Evolutionary conservation across 2,329 filamentous ascomycete genomes (phyloP).

Genomic region (Dichotomopilus funicola): DNA sequence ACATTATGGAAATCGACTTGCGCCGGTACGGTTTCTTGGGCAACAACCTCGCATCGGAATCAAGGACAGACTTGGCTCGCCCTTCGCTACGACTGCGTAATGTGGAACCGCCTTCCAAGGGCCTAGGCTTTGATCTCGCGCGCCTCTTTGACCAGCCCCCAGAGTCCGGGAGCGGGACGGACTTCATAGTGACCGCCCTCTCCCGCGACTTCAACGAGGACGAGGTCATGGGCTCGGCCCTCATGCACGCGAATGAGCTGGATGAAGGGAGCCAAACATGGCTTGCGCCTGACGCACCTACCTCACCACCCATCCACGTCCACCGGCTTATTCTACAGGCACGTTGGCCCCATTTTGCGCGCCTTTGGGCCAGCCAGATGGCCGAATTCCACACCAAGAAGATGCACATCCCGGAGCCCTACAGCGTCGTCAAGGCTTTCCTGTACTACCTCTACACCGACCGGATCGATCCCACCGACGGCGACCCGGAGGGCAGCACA

Average conservation of each 20-base stretch:
- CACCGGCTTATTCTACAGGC: constrained; percentile 92
- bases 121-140: constrained; percentile 78
- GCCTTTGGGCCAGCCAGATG: constrained; percentile 91
- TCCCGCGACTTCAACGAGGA: constrained; percentile 69
- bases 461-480: constrained; percentile 58
- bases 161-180: constrained; percentile 76
- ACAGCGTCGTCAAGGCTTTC: constrained; percentile 88
- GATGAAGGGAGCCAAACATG: constrained; percentile 43
- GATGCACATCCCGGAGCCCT: constrained; percentile 97
- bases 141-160: constrained; percentile 81
- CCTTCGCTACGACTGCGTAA: constrained; percentile 43
- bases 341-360: constrained; percentile 93
- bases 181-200: constrained; percentile 86
- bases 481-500: constrained; percentile 48
- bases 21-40: constrained; percentile 86
- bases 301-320: constrained; percentile 82
- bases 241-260: constrained; percentile 40
- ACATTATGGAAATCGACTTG: constrained; percentile 90
- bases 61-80: constrained; percentile 41
- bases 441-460: constrained; percentile 96
- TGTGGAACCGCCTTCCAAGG: constrained; percentile 52
- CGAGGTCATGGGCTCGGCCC: constrained; percentile 49
- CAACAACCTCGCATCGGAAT: constrained; percentile 59
- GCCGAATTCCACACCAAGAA: constrained; percentile 93
- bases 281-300: constrained; percentile 55